Percentiles rank a stretch among this genome's conserved stretches.
phyloP scores from a whole-genome alignment of 208 protist genomes.

The Angomonas ambiguus region DNA sequence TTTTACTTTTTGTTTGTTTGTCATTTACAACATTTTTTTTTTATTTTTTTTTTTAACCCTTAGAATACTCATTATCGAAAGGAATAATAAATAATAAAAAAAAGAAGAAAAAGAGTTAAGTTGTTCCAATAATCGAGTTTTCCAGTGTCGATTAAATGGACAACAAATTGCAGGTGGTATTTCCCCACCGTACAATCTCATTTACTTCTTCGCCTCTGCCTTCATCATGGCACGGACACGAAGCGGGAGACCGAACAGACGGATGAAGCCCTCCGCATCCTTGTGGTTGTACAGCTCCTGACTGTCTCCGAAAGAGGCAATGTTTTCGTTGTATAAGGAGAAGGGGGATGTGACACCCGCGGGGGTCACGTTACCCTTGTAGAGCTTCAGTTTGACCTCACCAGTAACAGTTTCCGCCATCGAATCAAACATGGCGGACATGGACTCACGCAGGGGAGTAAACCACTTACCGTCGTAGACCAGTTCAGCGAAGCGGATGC shows the following conservation, averaged over 20 bases:
- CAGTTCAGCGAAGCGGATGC: conserved; percentile 26
- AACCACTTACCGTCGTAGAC: conserved; percentile 35
- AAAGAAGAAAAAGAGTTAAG: not conserved
- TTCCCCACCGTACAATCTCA: not conserved
- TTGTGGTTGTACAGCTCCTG: conserved; percentile 26
- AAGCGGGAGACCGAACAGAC: conserved; percentile 25
- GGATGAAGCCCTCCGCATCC: conserved; percentile 27
- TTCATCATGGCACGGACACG: conserved; percentile 12
- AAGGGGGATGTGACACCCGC: conserved; percentile 16
- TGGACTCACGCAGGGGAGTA: conserved; percentile 19
- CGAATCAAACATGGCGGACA: conserved; percentile 21
- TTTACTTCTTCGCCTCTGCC: not conserved
- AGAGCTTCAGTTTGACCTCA: conserved; percentile 29
- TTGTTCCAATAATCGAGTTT: not conserved
- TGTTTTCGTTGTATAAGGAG: conserved; percentile 30
- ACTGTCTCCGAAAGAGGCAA: conserved; percentile 25
- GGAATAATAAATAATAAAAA: not conserved
- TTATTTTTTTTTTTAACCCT: not conserved
- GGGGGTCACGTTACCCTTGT: conserved; percentile 21
- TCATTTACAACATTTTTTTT: not conserved
- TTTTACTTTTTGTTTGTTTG: conserved; percentile 7
- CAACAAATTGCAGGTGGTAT: too few species aligned
- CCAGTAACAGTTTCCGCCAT: conserved; percentile 26
- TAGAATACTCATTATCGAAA: not conserved
- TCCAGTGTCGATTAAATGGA: not conserved